Percentiles rank a stretch among this genome's conserved stretches.
phyloP scores from a whole-genome alignment of 352 stramenopile species.

The Paralagenidium karlingii region DNA sequence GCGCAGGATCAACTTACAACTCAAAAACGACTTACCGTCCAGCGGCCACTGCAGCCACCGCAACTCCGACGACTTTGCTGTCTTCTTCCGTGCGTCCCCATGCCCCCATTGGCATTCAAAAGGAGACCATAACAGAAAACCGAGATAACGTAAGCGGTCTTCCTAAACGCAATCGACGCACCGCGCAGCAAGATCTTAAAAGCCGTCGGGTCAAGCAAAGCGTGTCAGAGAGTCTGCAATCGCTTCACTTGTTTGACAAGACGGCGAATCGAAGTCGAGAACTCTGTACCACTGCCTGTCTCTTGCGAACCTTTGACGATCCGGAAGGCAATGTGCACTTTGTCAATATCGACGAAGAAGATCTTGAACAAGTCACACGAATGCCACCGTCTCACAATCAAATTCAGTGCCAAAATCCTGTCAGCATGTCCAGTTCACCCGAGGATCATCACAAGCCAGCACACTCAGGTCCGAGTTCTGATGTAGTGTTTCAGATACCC shows the following conservation, averaged over 20 bases:
- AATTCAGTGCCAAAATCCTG: no score
- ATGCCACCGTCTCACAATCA: neutral
- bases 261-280: slow-evolving; percentile 59
- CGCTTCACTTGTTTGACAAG: slow-evolving; percentile 62
- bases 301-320: slow-evolving; percentile 43
- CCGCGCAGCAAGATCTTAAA: no score
- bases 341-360: slow-evolving; percentile 69
- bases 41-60: neutral
- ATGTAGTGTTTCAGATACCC: slow-evolving; percentile 31
- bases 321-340: slow-evolving; percentile 66
- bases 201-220: slow-evolving; percentile 47
- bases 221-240: slow-evolving; percentile 49
- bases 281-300: slow-evolving; percentile 35
- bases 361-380: no score
- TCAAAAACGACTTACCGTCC: no score
- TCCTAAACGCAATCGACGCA: slow-evolving; percentile 22
- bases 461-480: no score
- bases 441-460: no score
- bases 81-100: slow-evolving; percentile 34
- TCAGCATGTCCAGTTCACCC: no score
- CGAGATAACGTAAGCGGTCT: no score
- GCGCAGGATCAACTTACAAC: no score
- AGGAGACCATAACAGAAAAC: slow-evolving; percentile 15
- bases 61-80: no score
- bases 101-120: slow-evolving; percentile 40